Percentiles rank a stretch among this genome's conserved stretches.
Conservation (phyloP, 2,329 filamentous ascomycete species). For the Magnaporthales sp. region DNA sequence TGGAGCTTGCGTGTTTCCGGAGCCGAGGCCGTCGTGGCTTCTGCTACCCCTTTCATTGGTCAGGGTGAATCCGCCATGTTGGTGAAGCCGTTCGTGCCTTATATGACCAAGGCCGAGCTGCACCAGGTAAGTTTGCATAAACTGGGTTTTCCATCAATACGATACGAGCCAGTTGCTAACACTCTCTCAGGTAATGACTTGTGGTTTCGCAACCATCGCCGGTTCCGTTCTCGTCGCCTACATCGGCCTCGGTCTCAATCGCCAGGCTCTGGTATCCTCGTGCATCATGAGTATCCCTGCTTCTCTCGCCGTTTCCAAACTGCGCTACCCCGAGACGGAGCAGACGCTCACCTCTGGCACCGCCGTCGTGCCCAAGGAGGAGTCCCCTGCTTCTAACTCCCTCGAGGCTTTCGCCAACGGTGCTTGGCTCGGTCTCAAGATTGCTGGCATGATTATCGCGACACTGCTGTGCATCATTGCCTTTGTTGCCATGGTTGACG, state of each 20-base stretch:
- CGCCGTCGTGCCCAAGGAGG: slow-evolving; percentile 72
- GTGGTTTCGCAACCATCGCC: slow-evolving; percentile 86
- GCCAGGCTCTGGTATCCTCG: slow-evolving; percentile 78
- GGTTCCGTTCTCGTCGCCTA: slow-evolving; percentile 82
- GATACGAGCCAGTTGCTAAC: too few relatives aligned
- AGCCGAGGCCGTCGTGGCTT: slow-evolving; percentile 86
- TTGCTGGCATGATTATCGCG: slow-evolving; percentile 72
- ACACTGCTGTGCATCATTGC: slow-evolving; percentile 80
- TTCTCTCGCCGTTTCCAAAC: slow-evolving; percentile 79
- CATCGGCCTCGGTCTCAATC: slow-evolving; percentile 73
- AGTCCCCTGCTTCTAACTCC: slow-evolving; percentile 71
- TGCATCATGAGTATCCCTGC: slow-evolving; percentile 96
- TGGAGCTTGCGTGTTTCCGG: slow-evolving; percentile 82
- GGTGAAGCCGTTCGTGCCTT: slow-evolving; percentile 76
- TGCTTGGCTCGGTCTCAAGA: slow-evolving; percentile 78
- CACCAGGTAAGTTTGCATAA: too few relatives aligned
- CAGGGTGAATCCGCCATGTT: slow-evolving; percentile 93
- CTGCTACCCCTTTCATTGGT: slow-evolving; percentile 87
- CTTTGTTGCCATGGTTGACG: slow-evolving; percentile 65
- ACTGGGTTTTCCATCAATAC: too few relatives aligned
- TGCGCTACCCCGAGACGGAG: slow-evolving; percentile 82
- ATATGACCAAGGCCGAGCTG: slow-evolving; percentile 79
- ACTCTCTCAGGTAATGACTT: slow-evolving; percentile 91
- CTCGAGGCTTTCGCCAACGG: slow-evolving; percentile 82
- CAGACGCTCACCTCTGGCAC: slow-evolving; percentile 76